Percentiles rank a stretch among this genome's conserved stretches.
These are phyloP conservation scores for Cercospora brassicicola DNA, from an alignment of 2,329 filamentous ascomycete genomes.

Conservation along the genomic window DNA sequence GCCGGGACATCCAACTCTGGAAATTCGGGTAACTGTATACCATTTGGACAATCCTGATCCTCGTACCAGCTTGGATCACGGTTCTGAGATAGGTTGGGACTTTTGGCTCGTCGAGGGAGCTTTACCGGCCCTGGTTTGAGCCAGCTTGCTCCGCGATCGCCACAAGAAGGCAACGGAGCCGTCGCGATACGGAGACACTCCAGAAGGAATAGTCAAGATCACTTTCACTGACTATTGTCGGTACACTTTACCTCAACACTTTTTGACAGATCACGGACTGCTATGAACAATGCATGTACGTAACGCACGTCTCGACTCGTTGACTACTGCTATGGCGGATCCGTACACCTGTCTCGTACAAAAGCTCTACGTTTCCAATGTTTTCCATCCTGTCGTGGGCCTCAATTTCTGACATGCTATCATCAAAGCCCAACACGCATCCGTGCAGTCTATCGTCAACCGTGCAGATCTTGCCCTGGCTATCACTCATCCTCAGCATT, in stretches of 20 bases:
- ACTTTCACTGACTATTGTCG: neutral
- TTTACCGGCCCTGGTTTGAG: neutral
- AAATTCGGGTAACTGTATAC: neutral
- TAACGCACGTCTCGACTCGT: neutral
- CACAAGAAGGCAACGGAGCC: neutral
- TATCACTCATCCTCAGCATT: neutral
- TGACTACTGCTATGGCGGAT: neutral
- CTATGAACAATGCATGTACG: neutral
- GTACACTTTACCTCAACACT: neutral
- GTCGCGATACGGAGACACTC: neutral
- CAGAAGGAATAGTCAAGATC: neutral
- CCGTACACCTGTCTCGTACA: neutral
- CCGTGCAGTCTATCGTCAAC: neutral
- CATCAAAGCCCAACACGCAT: neutral
- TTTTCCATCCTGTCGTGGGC: too few species aligned
- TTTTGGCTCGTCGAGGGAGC: neutral
- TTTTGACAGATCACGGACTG: neutral
- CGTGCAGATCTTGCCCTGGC: neutral
- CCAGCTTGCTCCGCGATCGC: neutral
- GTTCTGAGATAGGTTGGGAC: neutral
- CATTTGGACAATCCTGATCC: neutral
- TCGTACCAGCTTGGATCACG: neutral
- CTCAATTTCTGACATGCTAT: neutral
- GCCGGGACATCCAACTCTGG: neutral
- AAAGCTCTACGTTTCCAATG: too few species aligned